Evolutionary conservation across 345 rosid species (phyloP), one percentile per base, ranked within the genome.

Genomic region (Clarkia xantiana): DNA sequence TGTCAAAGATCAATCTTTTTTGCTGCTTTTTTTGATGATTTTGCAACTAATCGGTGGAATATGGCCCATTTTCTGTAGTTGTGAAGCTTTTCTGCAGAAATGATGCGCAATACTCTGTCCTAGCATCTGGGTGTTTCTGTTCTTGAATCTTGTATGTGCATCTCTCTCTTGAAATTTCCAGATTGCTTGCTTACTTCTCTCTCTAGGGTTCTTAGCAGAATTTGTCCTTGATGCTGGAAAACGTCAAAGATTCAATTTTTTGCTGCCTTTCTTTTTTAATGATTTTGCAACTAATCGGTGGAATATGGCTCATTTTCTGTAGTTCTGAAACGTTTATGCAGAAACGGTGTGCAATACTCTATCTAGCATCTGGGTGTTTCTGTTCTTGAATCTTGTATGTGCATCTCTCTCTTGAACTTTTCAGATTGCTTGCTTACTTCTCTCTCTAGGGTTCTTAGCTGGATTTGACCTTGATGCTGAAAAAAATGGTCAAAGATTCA

Each of bases 121-220:
- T n/a, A n/a, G n/a, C n/a, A n/a, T n/a, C n/a, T n/a, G n/a, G n/a
- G n/a, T n/a, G n/a, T n/a, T n/a, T n/a, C n/a, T n/a, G n/a, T n/a
- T n/a, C n/a, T n/a, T n/a, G 59, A 53, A 45, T 56, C 25, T 55
- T 54, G 57, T 58, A 76, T 77, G 56, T 63, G 48, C 18, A 48
- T 49, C n/a, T n/a, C n/a, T 12, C 9, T 10, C 38, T 23, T 17
- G n/a, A 22, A 47, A 39, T 44, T n/a, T 16, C 46, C 45, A 45
- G 14, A 9, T 44, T 25, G 14, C n/a, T 45, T 11, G 22, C 36
- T 54, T 41, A 9, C 54, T 49, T 19, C 19, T 48, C 47, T 43
- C 12, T 11, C 36, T 36, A 39, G 46, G 22, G 41, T 52, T 34
- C 19, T 57, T 51, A 49, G 22, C 4, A 54, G 48, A 7, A 48